Percentiles rank a stretch among this genome's conserved stretches.
Conservation (phyloP, 225 moss, liverwort and hornwort genomes). For the Ulota crispa region DNA sequence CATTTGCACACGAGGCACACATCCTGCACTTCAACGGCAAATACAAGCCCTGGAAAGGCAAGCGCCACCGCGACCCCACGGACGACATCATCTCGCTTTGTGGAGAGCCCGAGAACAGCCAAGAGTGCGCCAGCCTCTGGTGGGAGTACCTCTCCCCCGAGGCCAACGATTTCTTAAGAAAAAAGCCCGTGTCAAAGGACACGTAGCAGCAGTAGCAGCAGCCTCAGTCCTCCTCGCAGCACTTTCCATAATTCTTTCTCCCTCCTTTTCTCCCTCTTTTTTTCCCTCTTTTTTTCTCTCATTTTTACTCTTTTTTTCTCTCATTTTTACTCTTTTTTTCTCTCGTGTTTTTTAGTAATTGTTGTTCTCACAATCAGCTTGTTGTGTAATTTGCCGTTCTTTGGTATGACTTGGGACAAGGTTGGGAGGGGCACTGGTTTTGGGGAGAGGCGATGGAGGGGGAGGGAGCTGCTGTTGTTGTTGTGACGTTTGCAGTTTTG, state of each 20-base stretch:
- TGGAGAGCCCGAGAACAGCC: conserved; percentile 41
- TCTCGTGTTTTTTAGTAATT: conserved; percentile 34
- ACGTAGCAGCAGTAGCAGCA: conserved; percentile 6
- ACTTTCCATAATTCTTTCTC: too few relatives aligned
- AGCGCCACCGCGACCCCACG: conserved; percentile 35
- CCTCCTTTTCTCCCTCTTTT: too few relatives aligned
- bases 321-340: background rate
- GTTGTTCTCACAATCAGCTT: conserved; percentile 55
- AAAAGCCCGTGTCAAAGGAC: conserved; percentile 47
- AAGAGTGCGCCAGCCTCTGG: conserved; percentile 76
- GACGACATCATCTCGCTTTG: conserved; percentile 71
- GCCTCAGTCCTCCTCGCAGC: too few relatives aligned
- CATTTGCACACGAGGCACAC: conserved; percentile 70
- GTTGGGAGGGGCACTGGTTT: conserved; percentile 47
- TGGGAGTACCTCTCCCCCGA: conserved; percentile 79
- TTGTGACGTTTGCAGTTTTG: background rate
- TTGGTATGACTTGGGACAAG: conserved; percentile 7
- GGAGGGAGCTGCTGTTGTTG: background rate
- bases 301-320: too few relatives aligned
- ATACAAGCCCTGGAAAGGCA: conserved; percentile 87
- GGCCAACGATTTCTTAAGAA: conserved; percentile 61
- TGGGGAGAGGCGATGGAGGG: conserved; percentile 27
- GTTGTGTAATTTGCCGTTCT: conserved; percentile 47
- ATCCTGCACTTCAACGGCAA: conserved; percentile 86
- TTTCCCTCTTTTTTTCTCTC: background rate